Base-by-base conservation (phyloP, 768 basidiomycete species). In the Panellus pusillus region DNA sequence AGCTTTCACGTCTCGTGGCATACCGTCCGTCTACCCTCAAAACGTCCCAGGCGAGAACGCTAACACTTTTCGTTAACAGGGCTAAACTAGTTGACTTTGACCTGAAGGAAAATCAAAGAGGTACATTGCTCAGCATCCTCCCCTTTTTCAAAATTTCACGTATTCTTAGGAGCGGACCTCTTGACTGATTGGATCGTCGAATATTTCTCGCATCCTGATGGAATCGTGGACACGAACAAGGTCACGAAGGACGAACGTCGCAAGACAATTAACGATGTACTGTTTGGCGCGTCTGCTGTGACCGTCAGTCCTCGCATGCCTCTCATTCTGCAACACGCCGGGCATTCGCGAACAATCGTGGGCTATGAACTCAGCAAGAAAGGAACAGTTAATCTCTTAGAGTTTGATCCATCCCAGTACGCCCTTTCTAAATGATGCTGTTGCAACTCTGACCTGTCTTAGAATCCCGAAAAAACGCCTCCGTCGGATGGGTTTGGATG, bases 341-440 rank as follows among this genome's bases (percentile, higher is more conserved):
- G 92, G 0, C 93, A 97, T 71, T 97, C 93, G n/a, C 72, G 89
- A 20, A 87, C 87, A 4, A 83, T 97, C 12, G 78, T 97, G 3
- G 93, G 93, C 1, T 94, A 88, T 61, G 91, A 95, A 67, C 69
- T 85, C 36, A 75, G 73, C 48, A 80, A 77, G 60, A 73, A 73
- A 14, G 86, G 83, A 7, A 68, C 72, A 12, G 74, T 81, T 36
- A 86, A 81, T 58, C 75, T 97, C 9, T 73, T 96, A 13, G 73
- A 80, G 7, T 91, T 93, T 58, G 91, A 97, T 72, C 91, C 93
- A 15, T 81, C 82, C 14, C 75, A 65, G 90, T 89, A 56, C 61
- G 74, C 62, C 32, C 18, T 52, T 39, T 43, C 13, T 6, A 31
- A 31, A 7, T 38, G 6, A 7, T 15, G 24, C 12, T 18, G 27